Conservation (phyloP, 1,284 basidiomycete species). For the Ceratobasidium sp. region DNA sequence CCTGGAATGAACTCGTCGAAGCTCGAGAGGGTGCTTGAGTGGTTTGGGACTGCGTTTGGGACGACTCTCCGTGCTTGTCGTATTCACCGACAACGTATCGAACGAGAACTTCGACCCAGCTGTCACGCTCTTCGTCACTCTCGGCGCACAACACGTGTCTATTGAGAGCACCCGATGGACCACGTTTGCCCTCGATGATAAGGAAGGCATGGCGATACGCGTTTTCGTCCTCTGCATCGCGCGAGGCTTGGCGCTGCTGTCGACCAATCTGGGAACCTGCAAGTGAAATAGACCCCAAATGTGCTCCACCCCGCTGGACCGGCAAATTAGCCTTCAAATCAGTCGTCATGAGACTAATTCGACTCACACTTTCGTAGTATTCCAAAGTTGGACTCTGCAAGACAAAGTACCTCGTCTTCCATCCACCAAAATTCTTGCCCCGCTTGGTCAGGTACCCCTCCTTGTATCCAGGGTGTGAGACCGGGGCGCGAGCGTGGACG, state of each 20-base stretch:
- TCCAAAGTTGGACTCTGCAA: constrained; percentile 86
- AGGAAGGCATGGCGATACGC: constrained; percentile 97
- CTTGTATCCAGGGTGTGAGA: constrained; percentile 83
- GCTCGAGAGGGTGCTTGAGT: constrained; percentile 56
- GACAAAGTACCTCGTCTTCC: constrained; percentile 95
- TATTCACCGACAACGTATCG: constrained; percentile 58
- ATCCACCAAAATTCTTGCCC: constrained; percentile 94
- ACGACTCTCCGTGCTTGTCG: constrained; percentile 12
- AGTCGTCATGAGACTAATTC: too few species aligned
- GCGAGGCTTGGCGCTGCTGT: constrained; percentile 60
- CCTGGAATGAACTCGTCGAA: constrained; percentile 60
- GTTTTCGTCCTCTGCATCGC: constrained; percentile 77
- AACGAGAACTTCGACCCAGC: constrained; percentile 94
- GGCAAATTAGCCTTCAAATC: constrained; percentile 35
- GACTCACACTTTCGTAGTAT: constrained; percentile 92
- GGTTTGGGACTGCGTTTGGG: constrained; percentile 21
- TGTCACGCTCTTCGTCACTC: constrained; percentile 90
- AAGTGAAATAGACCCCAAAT: constrained; percentile 87
- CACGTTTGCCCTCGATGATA: constrained; percentile 85
- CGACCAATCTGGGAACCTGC: constrained; percentile 86
- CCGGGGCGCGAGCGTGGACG: constrained; percentile 71
- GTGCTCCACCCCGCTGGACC: constrained; percentile 81
- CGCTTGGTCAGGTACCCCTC: constrained; percentile 97
- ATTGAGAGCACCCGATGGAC: constrained; percentile 70
- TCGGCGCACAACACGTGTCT: constrained; percentile 96